These are phyloP conservation scores for Mycena indigotica DNA, from an alignment of 768 basidiomycete genomes.

Conservation along the genomic window DNA sequence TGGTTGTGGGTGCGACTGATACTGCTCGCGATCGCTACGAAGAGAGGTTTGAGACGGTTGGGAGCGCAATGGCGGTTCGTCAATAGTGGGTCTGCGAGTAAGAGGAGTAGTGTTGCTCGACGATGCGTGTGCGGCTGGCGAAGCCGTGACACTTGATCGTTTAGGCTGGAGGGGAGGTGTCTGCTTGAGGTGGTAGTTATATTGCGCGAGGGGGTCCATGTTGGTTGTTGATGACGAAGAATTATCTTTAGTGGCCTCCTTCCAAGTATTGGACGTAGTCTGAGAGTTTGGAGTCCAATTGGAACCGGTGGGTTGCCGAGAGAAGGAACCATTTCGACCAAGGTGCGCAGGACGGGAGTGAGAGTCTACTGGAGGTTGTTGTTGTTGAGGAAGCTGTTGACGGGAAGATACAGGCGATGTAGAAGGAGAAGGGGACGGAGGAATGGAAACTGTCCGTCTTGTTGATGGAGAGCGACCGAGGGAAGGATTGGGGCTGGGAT, in stretches of 20 bases:
- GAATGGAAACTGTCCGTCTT: not conserved
- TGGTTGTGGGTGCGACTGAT: not conserved
- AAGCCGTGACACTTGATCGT: not conserved
- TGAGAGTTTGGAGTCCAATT: not conserved
- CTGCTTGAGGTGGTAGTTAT: not conserved
- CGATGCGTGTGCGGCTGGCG: not conserved
- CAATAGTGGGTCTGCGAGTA: not conserved
- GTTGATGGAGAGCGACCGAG: not conserved
- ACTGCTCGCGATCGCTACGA: not conserved
- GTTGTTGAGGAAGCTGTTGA: not conserved
- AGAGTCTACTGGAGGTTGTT: not conserved
- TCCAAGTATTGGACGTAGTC: constrained; percentile 1
- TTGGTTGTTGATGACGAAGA: too few species aligned
- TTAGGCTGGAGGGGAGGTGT: not conserved
- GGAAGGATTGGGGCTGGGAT: not conserved
- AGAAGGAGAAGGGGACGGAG: not conserved
- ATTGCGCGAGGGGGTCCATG: not conserved
- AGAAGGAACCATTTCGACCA: not conserved
- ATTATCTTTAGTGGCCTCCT: too few species aligned
- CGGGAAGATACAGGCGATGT: not conserved
- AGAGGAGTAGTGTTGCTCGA: not conserved
- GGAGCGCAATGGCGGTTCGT: not conserved
- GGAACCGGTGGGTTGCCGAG: not conserved
- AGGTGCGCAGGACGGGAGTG: not conserved
- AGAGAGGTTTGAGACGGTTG: not conserved